Percentiles rank a stretch among this genome's conserved stretches.
Conservation (phyloP, 768 basidiomycete genomes). For the Phaeotremella fagi region DNA sequence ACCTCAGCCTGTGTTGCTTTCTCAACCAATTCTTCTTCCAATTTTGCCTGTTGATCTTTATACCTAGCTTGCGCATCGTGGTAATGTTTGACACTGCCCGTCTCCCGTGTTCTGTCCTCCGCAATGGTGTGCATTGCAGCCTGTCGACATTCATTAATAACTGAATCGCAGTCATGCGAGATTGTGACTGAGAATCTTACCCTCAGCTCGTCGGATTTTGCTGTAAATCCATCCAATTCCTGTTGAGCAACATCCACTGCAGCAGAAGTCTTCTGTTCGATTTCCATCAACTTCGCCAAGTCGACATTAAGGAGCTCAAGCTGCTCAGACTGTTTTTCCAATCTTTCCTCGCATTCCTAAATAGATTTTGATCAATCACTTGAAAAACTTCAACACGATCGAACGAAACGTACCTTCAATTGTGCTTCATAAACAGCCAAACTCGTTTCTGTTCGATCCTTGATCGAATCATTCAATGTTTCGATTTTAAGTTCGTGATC, state of each 20-base stretch:
- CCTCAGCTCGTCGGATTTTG: constrained; percentile 57
- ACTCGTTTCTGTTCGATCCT: neutral
- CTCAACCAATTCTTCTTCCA: too few species aligned
- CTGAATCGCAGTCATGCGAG: too few species aligned
- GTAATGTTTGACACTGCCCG: too few species aligned
- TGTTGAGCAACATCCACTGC: constrained; percentile 52
- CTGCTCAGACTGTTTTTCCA: constrained; percentile 56
- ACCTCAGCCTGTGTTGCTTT: too few species aligned
- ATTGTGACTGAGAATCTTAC: too few species aligned
- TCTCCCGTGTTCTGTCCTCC: too few species aligned
- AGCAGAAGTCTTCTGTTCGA: too few species aligned
- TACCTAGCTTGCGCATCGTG: too few species aligned
- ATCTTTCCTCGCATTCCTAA: constrained; percentile 54
- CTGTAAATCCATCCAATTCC: constrained; percentile 52
- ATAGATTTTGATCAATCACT: constrained; percentile 54
- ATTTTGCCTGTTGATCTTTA: too few species aligned
- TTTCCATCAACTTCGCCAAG: constrained; percentile 49
- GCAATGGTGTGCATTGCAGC: too few species aligned
- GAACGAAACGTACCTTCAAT: neutral
- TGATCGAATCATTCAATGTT: constrained; percentile 7
- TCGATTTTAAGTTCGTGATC: too few species aligned
- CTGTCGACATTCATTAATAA: too few species aligned
- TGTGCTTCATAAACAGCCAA: constrained; percentile 2
- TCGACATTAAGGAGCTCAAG: constrained; percentile 46
- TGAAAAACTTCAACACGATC: constrained; percentile 48